phyloP scores from a whole-genome alignment of 805 yeast genomes.

The Candida xyloterini region DNA sequence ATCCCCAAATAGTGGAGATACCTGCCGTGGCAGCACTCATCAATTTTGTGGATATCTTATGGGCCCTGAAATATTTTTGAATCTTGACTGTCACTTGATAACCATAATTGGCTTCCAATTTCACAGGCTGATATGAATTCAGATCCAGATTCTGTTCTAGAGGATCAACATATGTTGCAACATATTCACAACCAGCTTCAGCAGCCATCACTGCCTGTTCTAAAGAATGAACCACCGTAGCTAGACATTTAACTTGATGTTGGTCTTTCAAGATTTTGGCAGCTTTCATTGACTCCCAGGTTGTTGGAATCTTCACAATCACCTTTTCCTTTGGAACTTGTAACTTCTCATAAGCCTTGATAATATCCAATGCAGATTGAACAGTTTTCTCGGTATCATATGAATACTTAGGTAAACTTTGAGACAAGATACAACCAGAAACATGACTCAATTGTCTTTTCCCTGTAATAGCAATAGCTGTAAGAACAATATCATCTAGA shows the following conservation, averaged over 20 bases:
- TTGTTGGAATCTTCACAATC: slow-evolving; percentile 33
- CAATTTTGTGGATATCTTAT: slow-evolving; percentile 25
- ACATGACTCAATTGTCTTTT: slow-evolving; percentile 15
- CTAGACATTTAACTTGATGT: slow-evolving; percentile 28
- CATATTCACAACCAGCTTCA: slow-evolving; percentile 32
- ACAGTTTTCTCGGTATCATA: slow-evolving; percentile 23
- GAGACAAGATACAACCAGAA: slow-evolving; percentile 22
- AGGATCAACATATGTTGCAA: slow-evolving; percentile 35
- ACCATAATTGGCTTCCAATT: slow-evolving; percentile 28
- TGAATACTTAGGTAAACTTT: slow-evolving; percentile 24
- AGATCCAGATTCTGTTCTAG: slow-evolving; percentile 27
- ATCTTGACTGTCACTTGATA: slow-evolving; percentile 26
- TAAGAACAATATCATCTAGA: slow-evolving; percentile 15
- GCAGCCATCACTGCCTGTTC: slow-evolving; percentile 35
- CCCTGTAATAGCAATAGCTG: slow-evolving; percentile 22
- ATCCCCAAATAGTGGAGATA: slow-evolving; percentile 22
- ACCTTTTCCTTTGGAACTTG: slow-evolving; percentile 29
- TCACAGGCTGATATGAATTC: slow-evolving; percentile 13
- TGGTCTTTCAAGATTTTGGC: slow-evolving; percentile 19
- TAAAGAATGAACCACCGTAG: slow-evolving; percentile 33
- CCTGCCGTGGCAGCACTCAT: slow-evolving; percentile 34
- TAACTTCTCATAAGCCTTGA: slow-evolving; percentile 28
- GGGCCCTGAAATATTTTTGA: slow-evolving; percentile 32
- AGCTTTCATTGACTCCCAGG: slow-evolving; percentile 33
- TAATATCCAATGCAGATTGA: slow-evolving; percentile 24